A percentile compares a stretch with the other conserved stretches of the same genome.
These are phyloP conservation scores for Colletotrichum lindemuthianum DNA, from an alignment of 2,329 filamentous ascomycete genomes.

Conservation along the genomic window DNA sequence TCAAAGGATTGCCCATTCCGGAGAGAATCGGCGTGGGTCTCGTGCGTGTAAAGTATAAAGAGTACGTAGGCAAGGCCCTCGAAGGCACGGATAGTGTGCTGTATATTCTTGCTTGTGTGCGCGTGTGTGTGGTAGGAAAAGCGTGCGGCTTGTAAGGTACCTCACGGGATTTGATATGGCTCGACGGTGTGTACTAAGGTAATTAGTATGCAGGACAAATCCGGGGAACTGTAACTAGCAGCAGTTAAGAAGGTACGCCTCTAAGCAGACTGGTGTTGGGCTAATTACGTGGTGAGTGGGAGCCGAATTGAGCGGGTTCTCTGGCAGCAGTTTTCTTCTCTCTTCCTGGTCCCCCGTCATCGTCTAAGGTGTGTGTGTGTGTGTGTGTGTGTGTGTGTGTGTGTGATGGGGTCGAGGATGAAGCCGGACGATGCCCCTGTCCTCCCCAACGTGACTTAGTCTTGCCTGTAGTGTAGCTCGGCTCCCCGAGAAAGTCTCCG, in stretches of 20 bases:
- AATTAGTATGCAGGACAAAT: conserved; percentile 10
- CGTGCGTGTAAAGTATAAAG: no score
- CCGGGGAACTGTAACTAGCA: conserved; percentile 4
- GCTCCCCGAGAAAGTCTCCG: conserved; percentile 27
- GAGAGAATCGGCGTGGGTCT: conserved; percentile 34
- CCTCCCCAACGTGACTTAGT: background rate
- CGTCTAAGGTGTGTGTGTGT: no score
- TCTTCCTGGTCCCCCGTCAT: no score
- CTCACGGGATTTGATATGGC: background rate
- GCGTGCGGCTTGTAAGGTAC: background rate
- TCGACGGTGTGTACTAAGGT: background rate
- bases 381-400: no score
- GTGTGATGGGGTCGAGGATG: no score
- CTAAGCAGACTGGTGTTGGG: no score
- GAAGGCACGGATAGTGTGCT: background rate
- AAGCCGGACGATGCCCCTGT: background rate
- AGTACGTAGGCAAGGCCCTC: no score
- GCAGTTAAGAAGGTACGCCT: no score
- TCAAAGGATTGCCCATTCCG: conserved; percentile 32
- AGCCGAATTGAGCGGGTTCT: no score
- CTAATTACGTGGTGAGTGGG: no score
- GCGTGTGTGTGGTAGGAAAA: background rate
- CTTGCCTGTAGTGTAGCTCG: background rate
- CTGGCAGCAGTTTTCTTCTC: no score
- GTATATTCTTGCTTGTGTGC: background rate